Evolutionary conservation across 1,284 basidiomycete species (phyloP).

Genomic region (Hymenochaete sp.): DNA sequence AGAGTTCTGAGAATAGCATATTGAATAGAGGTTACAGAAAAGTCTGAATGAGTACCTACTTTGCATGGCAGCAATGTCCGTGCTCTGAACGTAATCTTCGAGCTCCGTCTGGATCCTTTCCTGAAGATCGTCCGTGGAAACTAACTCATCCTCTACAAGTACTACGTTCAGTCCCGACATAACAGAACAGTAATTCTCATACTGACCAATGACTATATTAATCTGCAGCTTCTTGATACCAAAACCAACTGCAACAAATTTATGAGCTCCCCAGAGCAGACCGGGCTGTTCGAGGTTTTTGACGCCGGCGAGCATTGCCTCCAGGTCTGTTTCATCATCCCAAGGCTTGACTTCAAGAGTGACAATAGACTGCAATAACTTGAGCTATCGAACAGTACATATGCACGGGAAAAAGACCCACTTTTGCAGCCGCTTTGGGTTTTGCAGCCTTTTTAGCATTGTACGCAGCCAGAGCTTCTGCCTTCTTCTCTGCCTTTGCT

Average conservation of each 20-base stretch:
- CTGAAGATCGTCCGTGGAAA: conserved; percentile 92
- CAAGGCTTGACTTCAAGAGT: conserved; percentile 98
- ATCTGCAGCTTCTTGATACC: conserved; percentile 92
- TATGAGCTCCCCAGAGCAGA: conserved; percentile 90
- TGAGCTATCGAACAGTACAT: conserved; percentile 11
- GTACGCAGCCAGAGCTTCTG: conserved; percentile 92
- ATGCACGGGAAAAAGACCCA: conserved; percentile 29
- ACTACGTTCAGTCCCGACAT: background rate
- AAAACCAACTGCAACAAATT: conserved; percentile 90
- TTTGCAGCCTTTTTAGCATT: conserved; percentile 90
- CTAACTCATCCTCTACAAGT: conserved; percentile 84
- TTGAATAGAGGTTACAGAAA: background rate
- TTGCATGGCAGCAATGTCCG: conserved; percentile 87
- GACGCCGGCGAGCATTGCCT: conserved; percentile 72
- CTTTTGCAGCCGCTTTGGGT: conserved; percentile 85
- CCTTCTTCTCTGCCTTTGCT: conserved; percentile 93
- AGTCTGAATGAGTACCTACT: conserved; percentile 40
- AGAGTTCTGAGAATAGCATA: no score
- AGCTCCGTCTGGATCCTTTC: conserved; percentile 73
- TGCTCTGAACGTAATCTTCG: conserved; percentile 94
- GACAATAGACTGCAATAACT: conserved; percentile 67
- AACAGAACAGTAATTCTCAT: conserved; percentile 3
- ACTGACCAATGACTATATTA: conserved; percentile 84
- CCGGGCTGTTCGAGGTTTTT: conserved; percentile 86
- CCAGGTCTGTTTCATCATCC: conserved; percentile 99